Conservation (phyloP, 2,329 filamentous ascomycete species). For the Fusarium sp. region DNA sequence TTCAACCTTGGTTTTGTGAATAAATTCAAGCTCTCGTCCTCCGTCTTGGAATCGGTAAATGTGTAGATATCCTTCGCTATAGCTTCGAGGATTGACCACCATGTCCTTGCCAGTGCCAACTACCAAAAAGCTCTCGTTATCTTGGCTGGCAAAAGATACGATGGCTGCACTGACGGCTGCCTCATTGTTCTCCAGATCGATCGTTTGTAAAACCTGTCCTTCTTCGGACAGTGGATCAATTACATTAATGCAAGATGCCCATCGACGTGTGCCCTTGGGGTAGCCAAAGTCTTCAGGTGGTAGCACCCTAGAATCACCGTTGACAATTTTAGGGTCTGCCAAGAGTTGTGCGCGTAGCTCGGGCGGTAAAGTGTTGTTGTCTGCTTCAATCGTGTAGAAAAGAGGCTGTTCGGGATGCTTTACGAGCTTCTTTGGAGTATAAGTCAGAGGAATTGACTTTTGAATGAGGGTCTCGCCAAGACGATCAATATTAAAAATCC, state of each 20-base stretch:
- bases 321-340: slow-evolving; percentile 76
- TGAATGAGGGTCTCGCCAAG: slow-evolving; percentile 87
- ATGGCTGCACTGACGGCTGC: slow-evolving; percentile 88
- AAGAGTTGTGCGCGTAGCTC: slow-evolving; percentile 81
- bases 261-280: slow-evolving; percentile 83
- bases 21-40: slow-evolving; percentile 90
- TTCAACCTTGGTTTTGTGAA: slow-evolving; percentile 95
- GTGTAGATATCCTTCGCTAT: slow-evolving; percentile 85
- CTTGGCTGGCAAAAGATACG: slow-evolving; percentile 88
- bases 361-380: slow-evolving; percentile 89
- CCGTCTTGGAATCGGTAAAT: slow-evolving; percentile 91
- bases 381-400: slow-evolving; percentile 94
- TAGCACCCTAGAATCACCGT: slow-evolving; percentile 77
- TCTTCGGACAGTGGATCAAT: slow-evolving; percentile 86
- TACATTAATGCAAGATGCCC: slow-evolving; percentile 95
- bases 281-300: slow-evolving; percentile 90
- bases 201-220: slow-evolving; percentile 74
- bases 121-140: slow-evolving; percentile 90
- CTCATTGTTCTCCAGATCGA: slow-evolving; percentile 91
- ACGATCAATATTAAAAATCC: slow-evolving; percentile 92
- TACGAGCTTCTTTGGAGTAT: slow-evolving; percentile 89
- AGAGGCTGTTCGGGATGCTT: slow-evolving; percentile 88
- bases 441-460: slow-evolving; percentile 85
- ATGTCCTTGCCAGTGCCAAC: slow-evolving; percentile 96
- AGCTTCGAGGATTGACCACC: slow-evolving; percentile 80